Conservation (phyloP, 2,329 filamentous ascomycete species). For the Allantophomopsis cytisporea region DNA sequence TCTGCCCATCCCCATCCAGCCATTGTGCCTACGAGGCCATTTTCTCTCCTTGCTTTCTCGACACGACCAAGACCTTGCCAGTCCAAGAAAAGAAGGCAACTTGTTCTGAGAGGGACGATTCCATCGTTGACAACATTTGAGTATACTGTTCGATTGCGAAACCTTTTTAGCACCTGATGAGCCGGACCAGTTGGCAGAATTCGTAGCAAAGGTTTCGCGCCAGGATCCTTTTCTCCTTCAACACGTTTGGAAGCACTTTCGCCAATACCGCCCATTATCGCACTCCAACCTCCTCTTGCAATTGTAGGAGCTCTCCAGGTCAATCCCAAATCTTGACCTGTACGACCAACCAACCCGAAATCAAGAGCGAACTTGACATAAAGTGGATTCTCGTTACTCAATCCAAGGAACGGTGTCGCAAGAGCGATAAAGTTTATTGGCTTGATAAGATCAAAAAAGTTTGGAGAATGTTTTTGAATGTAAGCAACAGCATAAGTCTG, state of each 20-base stretch:
- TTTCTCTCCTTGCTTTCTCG: slow-evolving; percentile 86
- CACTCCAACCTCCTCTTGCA: slow-evolving; percentile 76
- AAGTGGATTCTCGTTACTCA: slow-evolving; percentile 94
- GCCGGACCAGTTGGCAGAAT: slow-evolving; percentile 88
- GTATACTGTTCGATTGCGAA: slow-evolving; percentile 83
- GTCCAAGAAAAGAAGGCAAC: slow-evolving; percentile 90
- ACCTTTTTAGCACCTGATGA: slow-evolving; percentile 74
- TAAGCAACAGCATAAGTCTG: slow-evolving; percentile 95
- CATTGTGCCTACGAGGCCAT: slow-evolving; percentile 82
- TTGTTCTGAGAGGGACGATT: slow-evolving; percentile 88
- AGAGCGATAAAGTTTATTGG: slow-evolving; percentile 85
- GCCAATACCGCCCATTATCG: slow-evolving; percentile 70
- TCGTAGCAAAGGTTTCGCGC: slow-evolving; percentile 76
- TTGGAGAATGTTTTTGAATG: slow-evolving; percentile 87
- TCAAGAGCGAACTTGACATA: slow-evolving; percentile 96
- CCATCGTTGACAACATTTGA: slow-evolving; percentile 97
- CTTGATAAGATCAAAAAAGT: slow-evolving; percentile 75
- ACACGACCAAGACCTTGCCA: slow-evolving; percentile 91
- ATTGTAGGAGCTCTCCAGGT: slow-evolving; percentile 88
- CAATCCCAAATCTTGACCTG: slow-evolving; percentile 85
- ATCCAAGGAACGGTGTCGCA: slow-evolving; percentile 75
- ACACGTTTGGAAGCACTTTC: slow-evolving; percentile 48
- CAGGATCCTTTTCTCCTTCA: slow-evolving; percentile 51
- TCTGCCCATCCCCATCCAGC: slow-evolving; percentile 94
- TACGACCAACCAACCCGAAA: slow-evolving; percentile 90